phyloP scores from a whole-genome alignment of 192 early-diverging fungal genomes.

The Entomortierella beljakovae region DNA sequence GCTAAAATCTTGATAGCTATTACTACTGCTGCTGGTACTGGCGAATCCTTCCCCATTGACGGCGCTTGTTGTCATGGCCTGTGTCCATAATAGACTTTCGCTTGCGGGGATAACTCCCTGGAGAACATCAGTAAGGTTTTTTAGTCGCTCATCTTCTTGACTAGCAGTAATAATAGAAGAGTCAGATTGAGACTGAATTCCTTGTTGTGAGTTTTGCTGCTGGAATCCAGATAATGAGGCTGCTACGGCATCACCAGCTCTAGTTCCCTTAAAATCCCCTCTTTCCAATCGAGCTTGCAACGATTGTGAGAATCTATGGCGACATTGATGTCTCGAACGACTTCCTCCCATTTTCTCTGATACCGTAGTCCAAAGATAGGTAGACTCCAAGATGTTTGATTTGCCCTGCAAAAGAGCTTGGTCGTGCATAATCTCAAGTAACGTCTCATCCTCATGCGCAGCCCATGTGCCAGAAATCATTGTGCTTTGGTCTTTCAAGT shows the following conservation, averaged over 20 bases:
- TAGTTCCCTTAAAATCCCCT: constrained; percentile 10
- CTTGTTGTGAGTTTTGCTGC: background rate
- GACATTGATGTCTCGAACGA: constrained; percentile 24
- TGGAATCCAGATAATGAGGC: constrained; percentile 6
- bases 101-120: constrained; percentile 8
- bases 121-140: constrained; percentile 11
- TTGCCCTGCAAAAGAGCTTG: constrained; percentile 17
- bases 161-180: background rate
- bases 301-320: constrained; percentile 21
- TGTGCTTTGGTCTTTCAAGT: constrained; percentile 21
- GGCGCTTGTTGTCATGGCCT: constrained; percentile 5
- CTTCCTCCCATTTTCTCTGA: constrained; percentile 34
- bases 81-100: constrained; percentile 15
- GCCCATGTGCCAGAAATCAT: constrained; percentile 29
- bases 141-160: background rate
- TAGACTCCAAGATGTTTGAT: constrained; percentile 14
- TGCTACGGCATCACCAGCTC: constrained; percentile 6
- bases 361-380: constrained; percentile 21
- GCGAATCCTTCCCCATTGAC: background rate
- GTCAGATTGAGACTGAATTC: background rate
- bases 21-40: background rate
- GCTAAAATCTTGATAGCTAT: background rate
- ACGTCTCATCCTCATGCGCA: constrained; percentile 26
- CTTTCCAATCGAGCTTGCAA: constrained; percentile 15
- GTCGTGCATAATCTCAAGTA: constrained; percentile 39